Conservation (phyloP, 2,329 filamentous ascomycete genomes). For the Alternaria burnsii region DNA sequence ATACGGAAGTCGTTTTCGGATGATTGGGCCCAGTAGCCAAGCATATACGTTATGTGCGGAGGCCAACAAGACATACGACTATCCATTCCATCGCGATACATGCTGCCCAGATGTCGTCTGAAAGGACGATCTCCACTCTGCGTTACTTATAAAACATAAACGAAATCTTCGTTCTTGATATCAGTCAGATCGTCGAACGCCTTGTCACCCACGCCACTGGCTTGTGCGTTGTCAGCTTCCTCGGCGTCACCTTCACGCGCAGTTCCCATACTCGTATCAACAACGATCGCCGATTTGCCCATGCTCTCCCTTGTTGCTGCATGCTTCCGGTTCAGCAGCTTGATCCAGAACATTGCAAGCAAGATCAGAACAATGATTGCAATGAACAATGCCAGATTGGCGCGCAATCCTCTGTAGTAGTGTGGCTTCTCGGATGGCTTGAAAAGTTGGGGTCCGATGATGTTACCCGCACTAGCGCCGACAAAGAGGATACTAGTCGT, state of each 20-base stretch:
- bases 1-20: background rate
- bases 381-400: slow-evolving; percentile 59
- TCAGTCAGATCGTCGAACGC: slow-evolving; percentile 69
- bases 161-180: slow-evolving; percentile 69
- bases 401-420: slow-evolving; percentile 66
- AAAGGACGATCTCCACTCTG: background rate
- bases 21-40: background rate
- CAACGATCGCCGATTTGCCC: slow-evolving; percentile 66
- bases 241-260: slow-evolving; percentile 53
- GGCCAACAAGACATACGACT: background rate
- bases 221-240: slow-evolving; percentile 31
- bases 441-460: slow-evolving; percentile 71
- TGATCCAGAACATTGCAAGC: slow-evolving; percentile 58
- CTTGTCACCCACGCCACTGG: slow-evolving; percentile 53
- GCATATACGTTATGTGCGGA: background rate
- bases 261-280: slow-evolving; percentile 68
- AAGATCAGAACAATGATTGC: slow-evolving; percentile 57
- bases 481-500: slow-evolving; percentile 72
- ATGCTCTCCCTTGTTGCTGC: slow-evolving; percentile 62
- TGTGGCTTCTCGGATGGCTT: slow-evolving; percentile 67
- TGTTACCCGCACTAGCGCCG: slow-evolving; percentile 71
- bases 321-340: slow-evolving; percentile 64
- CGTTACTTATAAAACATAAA: slow-evolving; percentile 57
- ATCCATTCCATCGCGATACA: background rate
- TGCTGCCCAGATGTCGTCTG: background rate